Base-by-base conservation (phyloP, 108 stramenopile species). In the Cyclotella atomus region DNA sequence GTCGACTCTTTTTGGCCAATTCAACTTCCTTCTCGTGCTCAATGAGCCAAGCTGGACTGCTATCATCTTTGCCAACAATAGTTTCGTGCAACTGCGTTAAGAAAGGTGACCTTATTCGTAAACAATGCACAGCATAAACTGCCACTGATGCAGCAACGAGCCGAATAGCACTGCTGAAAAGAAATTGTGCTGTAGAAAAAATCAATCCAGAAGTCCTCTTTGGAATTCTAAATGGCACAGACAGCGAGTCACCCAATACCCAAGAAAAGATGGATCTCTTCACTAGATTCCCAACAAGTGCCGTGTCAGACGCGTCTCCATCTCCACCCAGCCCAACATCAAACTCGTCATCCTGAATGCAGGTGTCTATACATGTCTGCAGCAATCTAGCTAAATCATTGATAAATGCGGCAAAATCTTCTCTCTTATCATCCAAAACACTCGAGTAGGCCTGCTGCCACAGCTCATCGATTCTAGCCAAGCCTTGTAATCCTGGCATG, bases 11-110 rank as follows among this genome's bases (percentile, higher is more conserved):
- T 41, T 80, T 80, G 27, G 67, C 67, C 32, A 64, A 14, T 65
- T 80, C 59, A 53, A 80, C 49, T 60, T 80, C 79, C 53, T 67
- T 73, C 38, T 80, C 79, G 61, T 80, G 71, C 53, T 80, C 64
- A 56, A 80, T 61, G 10, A 80, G 66, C 79, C 79, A 80, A 15
- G 52, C 78, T 41, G 76, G 76, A 54, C 55, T 49, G 29, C 72
- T 64, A 16, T 33, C 17, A 59, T 59, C 57, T 6, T 35, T 35
- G 57, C 28, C 71, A 64, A 68, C 7, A 66, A 55, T 30, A 50
- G 28, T 36, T 41, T 41, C 9, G 38, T 41, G 12, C 12, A 41
- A 41, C 12, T 12, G 38, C 38, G 71, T 4, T 21, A 43, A 1
- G 30, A 63, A 57, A 15, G 45, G 33, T 56, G 52, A 66, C 49